phyloP scores from a whole-genome alignment of 306 rosid genomes.

The Dryas octopetala region DNA sequence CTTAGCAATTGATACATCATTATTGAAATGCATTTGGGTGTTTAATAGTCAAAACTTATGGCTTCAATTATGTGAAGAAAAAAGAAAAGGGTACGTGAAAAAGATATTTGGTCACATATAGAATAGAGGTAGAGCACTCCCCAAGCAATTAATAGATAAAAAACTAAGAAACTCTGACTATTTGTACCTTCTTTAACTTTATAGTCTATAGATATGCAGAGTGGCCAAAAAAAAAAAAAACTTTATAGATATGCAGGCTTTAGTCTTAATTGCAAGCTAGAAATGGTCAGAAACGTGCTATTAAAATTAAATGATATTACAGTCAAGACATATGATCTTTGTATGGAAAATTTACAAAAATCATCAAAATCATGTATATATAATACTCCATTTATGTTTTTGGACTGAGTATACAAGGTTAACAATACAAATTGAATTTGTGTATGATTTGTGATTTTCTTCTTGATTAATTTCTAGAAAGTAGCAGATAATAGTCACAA shows the following conservation, averaged over 20 bases:
- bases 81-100: no score
- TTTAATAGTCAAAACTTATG: no score
- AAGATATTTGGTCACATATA: not conserved
- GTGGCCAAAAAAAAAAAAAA: no score
- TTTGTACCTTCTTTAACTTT: not conserved
- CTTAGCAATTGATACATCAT: no score
- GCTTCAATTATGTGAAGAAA: no score
- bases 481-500: not conserved
- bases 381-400: not conserved
- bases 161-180: not conserved
- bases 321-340: not conserved
- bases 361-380: not conserved
- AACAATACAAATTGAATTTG: not conserved
- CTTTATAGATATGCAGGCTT: not conserved
- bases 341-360: not conserved
- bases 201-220: not conserved
- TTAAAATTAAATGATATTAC: not conserved
- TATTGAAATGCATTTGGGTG: no score
- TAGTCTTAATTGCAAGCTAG: not conserved
- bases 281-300: constrained; percentile 12
- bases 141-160: not conserved
- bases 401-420: no score
- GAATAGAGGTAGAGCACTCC: not conserved
- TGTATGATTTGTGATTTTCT: not conserved
- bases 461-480: not conserved